Base-by-base conservation (phyloP, 805 yeast species). In the Metschnikowia aberdeeniae region DNA sequence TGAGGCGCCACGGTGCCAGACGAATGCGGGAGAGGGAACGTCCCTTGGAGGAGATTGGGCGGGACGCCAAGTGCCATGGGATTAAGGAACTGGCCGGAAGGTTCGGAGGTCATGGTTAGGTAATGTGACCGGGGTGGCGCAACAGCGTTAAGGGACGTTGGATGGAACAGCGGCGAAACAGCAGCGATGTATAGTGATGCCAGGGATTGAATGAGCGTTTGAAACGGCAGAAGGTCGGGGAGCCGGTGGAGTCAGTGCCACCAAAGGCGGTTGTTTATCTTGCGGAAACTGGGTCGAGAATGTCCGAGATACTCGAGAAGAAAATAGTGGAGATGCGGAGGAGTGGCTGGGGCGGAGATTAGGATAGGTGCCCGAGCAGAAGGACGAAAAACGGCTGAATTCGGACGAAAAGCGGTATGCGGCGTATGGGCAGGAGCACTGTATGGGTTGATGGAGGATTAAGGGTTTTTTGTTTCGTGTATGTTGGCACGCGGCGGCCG, bases 11-110 rank as follows among this genome's bases (percentile, higher is more conserved):
- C 39, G 26, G 34, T 35, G 26, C n/a, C 20, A 12, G 42, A 13
- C 19, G 42, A 22, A 31, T 39, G 42, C 35, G 20, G 35, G 14
- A 39, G 42, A 14, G 42, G 30, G 11, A 36, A 40, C 17, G n/a
- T 33, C 30, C 33, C 38, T 34, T 28, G 45, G 36, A 27, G 46
- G 35, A 22, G 36, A 34, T 30, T 36, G 19, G 47, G 50, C 35
- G 36, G 14, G 12, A 40, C 42, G 20, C 51, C 43, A 27, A 43
- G 40, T n/a, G 34, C 37, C 26, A 43, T 35, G 5, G 48, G 52
- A 44, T 44, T 50, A 37, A 50, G 40, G 34, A 47, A 52, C 29
- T 50, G 55, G n/a, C 42, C 37, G 45, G 44, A 43, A 26, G 42
- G 45, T 40, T 52, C 54, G 13, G 53, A 49, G 27, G 48, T 34